phyloP scores from a whole-genome alignment of 805 yeast species.

The Wickerhamiella occidentalis region DNA sequence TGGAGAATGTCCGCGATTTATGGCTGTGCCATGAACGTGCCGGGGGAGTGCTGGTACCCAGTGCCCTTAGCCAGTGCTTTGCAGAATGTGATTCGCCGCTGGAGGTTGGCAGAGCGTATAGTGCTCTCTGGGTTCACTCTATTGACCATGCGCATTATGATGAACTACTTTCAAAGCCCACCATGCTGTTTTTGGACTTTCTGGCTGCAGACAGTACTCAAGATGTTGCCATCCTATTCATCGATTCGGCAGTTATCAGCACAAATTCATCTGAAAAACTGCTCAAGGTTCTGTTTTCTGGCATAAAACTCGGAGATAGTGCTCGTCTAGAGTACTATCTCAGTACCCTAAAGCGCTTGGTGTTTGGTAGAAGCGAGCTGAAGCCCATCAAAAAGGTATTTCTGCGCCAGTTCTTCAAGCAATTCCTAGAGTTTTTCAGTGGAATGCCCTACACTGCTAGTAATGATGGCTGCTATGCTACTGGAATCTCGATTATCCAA shows the following conservation, averaged over 20 bases:
- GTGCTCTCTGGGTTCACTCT: constrained; percentile 66
- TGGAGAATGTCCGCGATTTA: constrained; percentile 55
- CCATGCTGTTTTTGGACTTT: constrained; percentile 58
- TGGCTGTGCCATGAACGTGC: constrained; percentile 46
- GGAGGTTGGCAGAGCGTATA: constrained; percentile 42
- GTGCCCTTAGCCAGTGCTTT: constrained; percentile 51
- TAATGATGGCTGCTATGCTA: constrained; percentile 5
- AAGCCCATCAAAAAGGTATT: constrained; percentile 3
- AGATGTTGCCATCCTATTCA: constrained; percentile 7
- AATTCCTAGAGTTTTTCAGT: constrained; percentile 5
- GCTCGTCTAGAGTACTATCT: constrained; percentile 9
- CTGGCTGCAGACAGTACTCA: constrained; percentile 10
- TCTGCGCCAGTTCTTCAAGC: constrained; percentile 5
- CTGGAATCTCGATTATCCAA: constrained; percentile 6
- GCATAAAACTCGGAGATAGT: neutral
- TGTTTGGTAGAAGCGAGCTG: neutral
- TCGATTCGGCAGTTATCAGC: constrained; percentile 15
- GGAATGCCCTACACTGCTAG: neutral
- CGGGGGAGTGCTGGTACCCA: constrained; percentile 50
- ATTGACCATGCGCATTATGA: constrained; percentile 36
- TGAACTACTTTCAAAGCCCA: constrained; percentile 44
- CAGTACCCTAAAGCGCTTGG: neutral
- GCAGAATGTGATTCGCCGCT: constrained; percentile 26
- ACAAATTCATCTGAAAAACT: constrained; percentile 49
- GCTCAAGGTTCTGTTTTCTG: constrained; percentile 42